Evolutionary conservation across 805 yeast species (phyloP).

Genomic region (Metschnikowia chrysomelidarum): DNA sequence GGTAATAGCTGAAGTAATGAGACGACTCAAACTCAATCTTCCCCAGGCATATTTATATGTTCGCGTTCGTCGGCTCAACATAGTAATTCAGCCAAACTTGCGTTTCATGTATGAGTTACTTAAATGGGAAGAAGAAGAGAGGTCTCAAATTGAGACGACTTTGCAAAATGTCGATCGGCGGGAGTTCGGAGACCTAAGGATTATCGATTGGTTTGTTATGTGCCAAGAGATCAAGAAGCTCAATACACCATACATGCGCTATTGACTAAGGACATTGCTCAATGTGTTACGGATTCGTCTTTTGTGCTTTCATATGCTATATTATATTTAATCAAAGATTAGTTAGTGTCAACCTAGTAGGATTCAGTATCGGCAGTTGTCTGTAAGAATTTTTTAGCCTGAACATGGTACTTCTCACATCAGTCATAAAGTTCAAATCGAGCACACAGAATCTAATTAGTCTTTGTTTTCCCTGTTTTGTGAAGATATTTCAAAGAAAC

Average conservation of each 20-base stretch:
- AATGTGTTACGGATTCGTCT: too few relatives aligned
- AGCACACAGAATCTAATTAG: too few relatives aligned
- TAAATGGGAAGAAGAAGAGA: constrained; percentile 36
- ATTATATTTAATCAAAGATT: too few relatives aligned
- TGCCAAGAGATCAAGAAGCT: constrained; percentile 80
- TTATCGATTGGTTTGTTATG: constrained; percentile 83
- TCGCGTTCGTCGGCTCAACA: constrained; percentile 85
- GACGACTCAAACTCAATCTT: constrained; percentile 59
- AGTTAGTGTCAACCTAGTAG: too few relatives aligned
- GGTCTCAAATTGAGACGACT: constrained; percentile 3
- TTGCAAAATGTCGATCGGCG: constrained; percentile 1
- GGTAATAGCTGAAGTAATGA: constrained; percentile 94
- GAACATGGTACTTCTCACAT: too few relatives aligned
- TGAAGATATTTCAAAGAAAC: too few relatives aligned
- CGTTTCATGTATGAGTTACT: constrained; percentile 85
- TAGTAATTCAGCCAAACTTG: constrained; percentile 91
- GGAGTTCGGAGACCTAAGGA: constrained; percentile 38
- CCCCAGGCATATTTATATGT: constrained; percentile 84
- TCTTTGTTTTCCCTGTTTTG: too few relatives aligned
- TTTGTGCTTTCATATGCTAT: too few relatives aligned
- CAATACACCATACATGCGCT: constrained; percentile 50
- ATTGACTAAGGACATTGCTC: too few relatives aligned
- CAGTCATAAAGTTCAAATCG: too few relatives aligned
- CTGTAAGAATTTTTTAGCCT: too few relatives aligned
- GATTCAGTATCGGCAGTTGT: too few relatives aligned